Base-by-base conservation (phyloP, 1,139 yeast species). In the Eremothecium sinecaudum region DNA sequence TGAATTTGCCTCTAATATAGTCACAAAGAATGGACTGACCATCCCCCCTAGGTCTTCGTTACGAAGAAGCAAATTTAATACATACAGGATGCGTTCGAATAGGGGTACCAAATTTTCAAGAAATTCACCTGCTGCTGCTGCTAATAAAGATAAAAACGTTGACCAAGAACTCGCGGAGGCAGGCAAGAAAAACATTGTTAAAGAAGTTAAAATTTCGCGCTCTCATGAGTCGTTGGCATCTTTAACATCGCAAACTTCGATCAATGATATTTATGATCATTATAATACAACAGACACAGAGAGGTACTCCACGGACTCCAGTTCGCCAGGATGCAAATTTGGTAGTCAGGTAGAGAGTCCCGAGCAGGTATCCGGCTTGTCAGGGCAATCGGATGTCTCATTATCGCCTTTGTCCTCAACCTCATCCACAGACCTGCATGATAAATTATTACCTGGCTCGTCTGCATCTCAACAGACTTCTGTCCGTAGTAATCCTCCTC, bases 41-140 rank as follows among this genome's bases (percentile, higher is more conserved):
- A 45, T 51, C n/a, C 55, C 57, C 6, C 45, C 44, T 13, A 47
- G 59, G 30, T 55, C 58, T 5, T 50, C 56, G 0, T 35, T 56
- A 31, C 51, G 58, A 32, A 47, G 61, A 34, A 47, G 54, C 30
- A 53, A 48, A 34, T 53, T 53, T 33, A 52, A 46, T 24, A 52
- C 58, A 3, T 53, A 53, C 34, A 48, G 50, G 26, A 44, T 46
- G 17, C 38, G 47, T 28, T 38, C 45, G 2, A 18, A 34, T 7
- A 33, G 34, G 15, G 14, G 14, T 12, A 8, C 14, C 7, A 8
- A 8, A 7, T 8, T 7, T 9, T 23, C 25, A 7, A 12, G 25
- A 7, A 9, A 8, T 29, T 22, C 40, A 14, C 5, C 14, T 33
- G 12, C 32, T 10, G 28, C 28, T 18, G 8, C 22, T n/a, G 16